phyloP scores from a whole-genome alignment of 805 yeast species.

The Nematodospora valgi region DNA sequence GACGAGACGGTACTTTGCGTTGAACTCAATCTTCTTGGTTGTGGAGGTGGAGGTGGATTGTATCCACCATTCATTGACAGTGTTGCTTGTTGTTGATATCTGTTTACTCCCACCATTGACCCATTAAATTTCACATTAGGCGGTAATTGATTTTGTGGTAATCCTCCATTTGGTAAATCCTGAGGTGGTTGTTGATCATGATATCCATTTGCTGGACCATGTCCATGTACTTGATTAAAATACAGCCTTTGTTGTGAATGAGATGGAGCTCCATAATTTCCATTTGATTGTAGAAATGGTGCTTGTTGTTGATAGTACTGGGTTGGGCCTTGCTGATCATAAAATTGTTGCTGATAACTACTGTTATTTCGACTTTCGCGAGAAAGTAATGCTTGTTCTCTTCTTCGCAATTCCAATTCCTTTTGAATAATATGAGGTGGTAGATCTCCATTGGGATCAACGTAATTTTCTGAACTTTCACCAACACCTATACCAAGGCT shows the following conservation, averaged over 20 bases:
- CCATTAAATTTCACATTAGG: slow-evolving; percentile 18
- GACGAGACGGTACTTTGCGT: slow-evolving; percentile 4
- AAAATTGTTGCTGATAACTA: slow-evolving; percentile 10
- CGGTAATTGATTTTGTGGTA: slow-evolving; percentile 22
- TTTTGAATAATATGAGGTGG: slow-evolving; percentile 17
- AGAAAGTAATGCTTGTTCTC: slow-evolving; percentile 23
- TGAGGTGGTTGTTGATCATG: slow-evolving; percentile 30
- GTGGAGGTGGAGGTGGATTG: slow-evolving; percentile 6
- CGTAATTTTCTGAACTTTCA: not conserved
- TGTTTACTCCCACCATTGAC: slow-evolving; percentile 12
- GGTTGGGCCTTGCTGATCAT: slow-evolving; percentile 5
- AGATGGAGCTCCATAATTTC: not conserved
- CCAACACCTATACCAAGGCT: not conserved
- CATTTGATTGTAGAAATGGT: not conserved
- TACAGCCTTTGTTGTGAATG: slow-evolving; percentile 5
- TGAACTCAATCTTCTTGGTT: slow-evolving; percentile 9
- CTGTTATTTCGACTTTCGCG: slow-evolving; percentile 14
- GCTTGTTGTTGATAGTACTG: slow-evolving; percentile 5
- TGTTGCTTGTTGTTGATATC: slow-evolving; percentile 13
- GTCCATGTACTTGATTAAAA: slow-evolving; percentile 5
- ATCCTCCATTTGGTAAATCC: slow-evolving; percentile 29
- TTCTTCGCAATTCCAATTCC: slow-evolving; percentile 22
- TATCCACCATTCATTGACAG: slow-evolving; percentile 3
- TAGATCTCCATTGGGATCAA: slow-evolving; percentile 6
- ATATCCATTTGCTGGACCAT: slow-evolving; percentile 20